Conservation (phyloP, 2,329 filamentous ascomycete genomes). For the Sarocladium kiliense region DNA sequence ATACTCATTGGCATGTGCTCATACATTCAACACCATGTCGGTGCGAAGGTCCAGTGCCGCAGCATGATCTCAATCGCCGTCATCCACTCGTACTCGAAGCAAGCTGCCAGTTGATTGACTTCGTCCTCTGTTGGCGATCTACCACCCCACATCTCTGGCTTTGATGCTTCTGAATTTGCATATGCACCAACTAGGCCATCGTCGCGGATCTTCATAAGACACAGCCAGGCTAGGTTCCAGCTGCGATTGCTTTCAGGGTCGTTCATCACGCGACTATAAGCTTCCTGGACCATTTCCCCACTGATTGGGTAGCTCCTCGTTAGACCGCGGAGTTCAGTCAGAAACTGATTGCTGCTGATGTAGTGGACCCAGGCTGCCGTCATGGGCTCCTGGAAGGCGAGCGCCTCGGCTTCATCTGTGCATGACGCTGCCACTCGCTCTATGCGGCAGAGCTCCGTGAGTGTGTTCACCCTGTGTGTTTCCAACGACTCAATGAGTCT, state of each 20-base stretch:
- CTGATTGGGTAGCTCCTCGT: constrained; percentile 65
- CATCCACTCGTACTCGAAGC: constrained; percentile 64
- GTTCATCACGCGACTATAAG: constrained; percentile 55
- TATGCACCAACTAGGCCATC: constrained; percentile 58
- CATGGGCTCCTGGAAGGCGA: constrained; percentile 58
- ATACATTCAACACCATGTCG: constrained; percentile 44
- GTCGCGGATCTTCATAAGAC: constrained; percentile 59
- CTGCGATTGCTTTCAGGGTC: constrained; percentile 64
- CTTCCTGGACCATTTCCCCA: constrained; percentile 59
- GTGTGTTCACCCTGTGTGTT: constrained; percentile 66
- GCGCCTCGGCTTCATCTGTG: constrained; percentile 35
- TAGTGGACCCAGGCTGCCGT: constrained; percentile 68
- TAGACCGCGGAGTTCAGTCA: constrained; percentile 64
- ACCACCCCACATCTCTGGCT: constrained; percentile 66
- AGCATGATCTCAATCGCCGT: constrained; percentile 61
- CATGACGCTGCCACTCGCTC: constrained; percentile 59
- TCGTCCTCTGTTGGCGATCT: constrained; percentile 50
- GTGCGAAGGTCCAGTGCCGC: constrained; percentile 60
- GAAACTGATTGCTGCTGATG: constrained; percentile 63
- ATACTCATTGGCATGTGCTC: not conserved
- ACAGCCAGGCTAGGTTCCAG: constrained; percentile 74
- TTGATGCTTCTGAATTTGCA: constrained; percentile 54
- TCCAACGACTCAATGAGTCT: constrained; percentile 59
- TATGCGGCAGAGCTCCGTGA: constrained; percentile 66
- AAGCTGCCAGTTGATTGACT: constrained; percentile 52